Evolutionary conservation across 2,329 filamentous ascomycete species (phyloP).

Genomic region (Sarocladium strictum): DNA sequence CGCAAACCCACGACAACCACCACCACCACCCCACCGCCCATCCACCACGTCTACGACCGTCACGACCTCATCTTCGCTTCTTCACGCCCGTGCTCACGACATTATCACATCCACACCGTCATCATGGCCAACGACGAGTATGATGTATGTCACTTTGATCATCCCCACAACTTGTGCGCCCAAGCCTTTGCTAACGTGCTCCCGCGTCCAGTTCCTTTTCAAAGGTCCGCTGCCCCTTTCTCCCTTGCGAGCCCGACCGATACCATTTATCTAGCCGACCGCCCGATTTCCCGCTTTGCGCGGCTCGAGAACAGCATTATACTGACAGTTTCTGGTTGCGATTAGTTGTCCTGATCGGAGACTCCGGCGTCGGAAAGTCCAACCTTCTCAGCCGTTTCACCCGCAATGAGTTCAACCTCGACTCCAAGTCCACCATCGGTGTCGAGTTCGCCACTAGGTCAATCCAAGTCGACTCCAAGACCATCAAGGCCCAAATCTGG

Average conservation of each 20-base stretch:
- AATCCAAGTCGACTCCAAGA: slow-evolving; percentile 98
- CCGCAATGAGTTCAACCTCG: slow-evolving; percentile 99
- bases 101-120: slow-evolving; percentile 23
- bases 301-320: background rate
- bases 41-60: slow-evolving; percentile 5
- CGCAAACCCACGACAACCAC: slow-evolving; percentile 10
- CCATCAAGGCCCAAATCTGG: slow-evolving; percentile 99
- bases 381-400: slow-evolving; percentile 99
- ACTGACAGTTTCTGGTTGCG: slow-evolving; percentile 2
- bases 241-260: slow-evolving; percentile 17
- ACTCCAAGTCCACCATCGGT: slow-evolving; percentile 99
- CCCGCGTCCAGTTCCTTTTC: slow-evolving; percentile 78
- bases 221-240: slow-evolving; percentile 62
- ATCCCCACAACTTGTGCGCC: slow-evolving; percentile 13
- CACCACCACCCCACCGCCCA: background rate
- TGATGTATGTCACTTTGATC: slow-evolving; percentile 64
- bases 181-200: slow-evolving; percentile 24
- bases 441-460: slow-evolving; percentile 98
- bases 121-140: slow-evolving; percentile 99
- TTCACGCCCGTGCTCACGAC: background rate
- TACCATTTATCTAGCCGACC: slow-evolving; percentile 23
- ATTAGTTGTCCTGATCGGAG: slow-evolving; percentile 94
- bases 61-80: slow-evolving; percentile 9
- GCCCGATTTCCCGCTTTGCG: background rate
- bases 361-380: slow-evolving; percentile 99